Evolutionary conservation across 257 asterid species (phyloP).

Genomic region (Jaltomata sinuosa): DNA sequence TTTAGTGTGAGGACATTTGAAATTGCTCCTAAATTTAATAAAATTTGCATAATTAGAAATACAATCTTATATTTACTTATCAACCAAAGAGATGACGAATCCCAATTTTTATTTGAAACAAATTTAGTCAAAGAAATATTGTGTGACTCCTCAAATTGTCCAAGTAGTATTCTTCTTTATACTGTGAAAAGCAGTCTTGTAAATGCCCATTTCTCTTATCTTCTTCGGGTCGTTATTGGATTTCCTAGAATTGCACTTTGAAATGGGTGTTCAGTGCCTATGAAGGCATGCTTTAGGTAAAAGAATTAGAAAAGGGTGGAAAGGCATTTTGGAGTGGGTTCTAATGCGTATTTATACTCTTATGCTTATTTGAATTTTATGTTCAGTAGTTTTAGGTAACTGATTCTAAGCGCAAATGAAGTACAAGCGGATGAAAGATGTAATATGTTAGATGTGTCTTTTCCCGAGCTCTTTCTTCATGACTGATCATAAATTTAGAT

Average conservation of each 20-base stretch:
- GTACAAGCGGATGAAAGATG: not conserved
- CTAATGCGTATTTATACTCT: not conserved
- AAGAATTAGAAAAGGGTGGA: not conserved
- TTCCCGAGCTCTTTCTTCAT: too few relatives aligned
- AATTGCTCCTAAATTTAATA: too few relatives aligned
- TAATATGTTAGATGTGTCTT: not conserved
- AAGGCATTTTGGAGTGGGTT: not conserved
- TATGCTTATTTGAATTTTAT: not conserved
- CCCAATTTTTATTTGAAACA: too few relatives aligned
- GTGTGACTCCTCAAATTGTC: too few relatives aligned
- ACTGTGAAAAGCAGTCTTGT: too few relatives aligned
- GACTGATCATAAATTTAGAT: too few relatives aligned
- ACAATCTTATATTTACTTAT: too few relatives aligned
- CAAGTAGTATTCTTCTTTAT: too few relatives aligned
- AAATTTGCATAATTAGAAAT: too few relatives aligned
- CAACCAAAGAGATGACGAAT: too few relatives aligned
- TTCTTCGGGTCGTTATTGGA: not conserved
- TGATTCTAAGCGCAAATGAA: not conserved
- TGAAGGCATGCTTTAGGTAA: not conserved
- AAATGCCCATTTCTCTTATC: not conserved
- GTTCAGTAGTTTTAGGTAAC: not conserved
- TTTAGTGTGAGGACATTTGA: too few relatives aligned
- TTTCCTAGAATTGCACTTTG: not conserved
- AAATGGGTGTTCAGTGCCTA: not conserved
- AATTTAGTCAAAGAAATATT: too few relatives aligned